Evolutionary conservation across 768 basidiomycete genomes (phyloP).

Genomic region (Trametes elegans): DNA sequence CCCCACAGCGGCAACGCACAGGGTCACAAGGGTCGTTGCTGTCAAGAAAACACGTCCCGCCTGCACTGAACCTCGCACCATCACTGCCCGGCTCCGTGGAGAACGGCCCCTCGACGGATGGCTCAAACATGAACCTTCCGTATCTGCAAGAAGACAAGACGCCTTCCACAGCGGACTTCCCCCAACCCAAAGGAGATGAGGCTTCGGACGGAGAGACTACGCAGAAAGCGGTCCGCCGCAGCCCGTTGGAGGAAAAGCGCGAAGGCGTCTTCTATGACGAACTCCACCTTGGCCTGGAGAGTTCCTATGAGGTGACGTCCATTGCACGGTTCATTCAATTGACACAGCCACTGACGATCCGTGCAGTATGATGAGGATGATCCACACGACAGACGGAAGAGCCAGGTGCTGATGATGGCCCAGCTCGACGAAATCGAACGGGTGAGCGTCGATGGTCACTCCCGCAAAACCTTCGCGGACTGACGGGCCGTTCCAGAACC

Average conservation of each 20-base stretch:
- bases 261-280: slow-evolving; percentile 47
- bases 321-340: not conserved
- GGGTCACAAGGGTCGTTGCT: slow-evolving; percentile 19
- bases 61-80: slow-evolving; percentile 45
- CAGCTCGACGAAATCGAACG: slow-evolving; percentile 80
- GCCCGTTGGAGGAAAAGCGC: slow-evolving; percentile 42
- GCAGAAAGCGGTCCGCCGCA: slow-evolving; percentile 27
- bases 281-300: slow-evolving; percentile 44
- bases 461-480: not conserved
- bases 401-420: slow-evolving; percentile 71
- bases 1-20: slow-evolving; percentile 26
- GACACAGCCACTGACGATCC: slow-evolving; percentile 21
- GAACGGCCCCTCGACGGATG: slow-evolving; percentile 38
- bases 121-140: slow-evolving; percentile 38
- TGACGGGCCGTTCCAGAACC: slow-evolving; percentile 15
- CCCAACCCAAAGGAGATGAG: not conserved
- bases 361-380: slow-evolving; percentile 66
- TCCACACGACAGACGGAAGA: slow-evolving; percentile 70
- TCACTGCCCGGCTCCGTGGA: slow-evolving; percentile 26
- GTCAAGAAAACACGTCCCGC: slow-evolving; percentile 47
- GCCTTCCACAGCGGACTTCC: slow-evolving; percentile 12
- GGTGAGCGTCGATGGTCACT: slow-evolving; percentile 34
- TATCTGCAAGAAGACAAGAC: slow-evolving; percentile 41
- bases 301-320: slow-evolving; percentile 38
- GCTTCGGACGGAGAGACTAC: slow-evolving; percentile 19